A percentile compares a stretch with the other conserved stretches of the same genome.
phyloP scores from a whole-genome alignment of 1,284 basidiomycete genomes.

The Inonotus hispidus region DNA sequence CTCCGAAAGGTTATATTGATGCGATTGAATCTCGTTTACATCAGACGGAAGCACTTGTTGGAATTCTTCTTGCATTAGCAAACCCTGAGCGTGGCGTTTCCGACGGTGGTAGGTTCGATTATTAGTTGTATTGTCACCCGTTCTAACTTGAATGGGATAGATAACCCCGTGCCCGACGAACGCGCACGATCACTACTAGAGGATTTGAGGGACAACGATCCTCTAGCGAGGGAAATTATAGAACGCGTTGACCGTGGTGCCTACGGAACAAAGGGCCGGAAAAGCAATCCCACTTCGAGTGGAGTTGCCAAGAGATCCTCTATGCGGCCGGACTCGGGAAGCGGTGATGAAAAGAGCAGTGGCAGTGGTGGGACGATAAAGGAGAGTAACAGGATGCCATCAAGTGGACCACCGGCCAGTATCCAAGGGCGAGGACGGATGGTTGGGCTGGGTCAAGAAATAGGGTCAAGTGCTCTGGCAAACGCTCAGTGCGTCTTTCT shows the following conservation, averaged over 20 bases:
- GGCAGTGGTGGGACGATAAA: conserved; percentile 22
- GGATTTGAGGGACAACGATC: conserved; percentile 56
- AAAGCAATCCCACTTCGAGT: conserved; percentile 29
- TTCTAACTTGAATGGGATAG: background rate
- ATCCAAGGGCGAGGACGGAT: conserved; percentile 17
- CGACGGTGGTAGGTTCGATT: conserved; percentile 2
- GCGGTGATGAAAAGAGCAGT: conserved; percentile 27
- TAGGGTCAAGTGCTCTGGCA: conserved; percentile 8
- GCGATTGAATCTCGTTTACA: conserved; percentile 84
- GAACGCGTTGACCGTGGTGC: conserved; percentile 68
- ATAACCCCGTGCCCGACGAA: conserved; percentile 35
- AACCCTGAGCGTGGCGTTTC: conserved; percentile 9
- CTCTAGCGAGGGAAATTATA: conserved; percentile 69
- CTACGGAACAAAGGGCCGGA: conserved; percentile 66
- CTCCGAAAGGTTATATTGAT: conserved; percentile 87
- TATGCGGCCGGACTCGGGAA: conserved; percentile 23
- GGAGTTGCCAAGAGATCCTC: conserved; percentile 20
- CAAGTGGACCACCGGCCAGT: conserved; percentile 5
- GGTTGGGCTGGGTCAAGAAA: conserved; percentile 17
- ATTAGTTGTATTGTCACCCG: background rate
- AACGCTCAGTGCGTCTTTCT: conserved; percentile 12
- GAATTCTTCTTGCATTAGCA: conserved; percentile 56
- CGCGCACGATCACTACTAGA: conserved; percentile 55
- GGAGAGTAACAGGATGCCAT: background rate
- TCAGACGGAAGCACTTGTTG: conserved; percentile 80